Evolutionary conservation across 2,329 filamentous ascomycete species (phyloP).

Genomic region (Pseudogymnoascus sp.): DNA sequence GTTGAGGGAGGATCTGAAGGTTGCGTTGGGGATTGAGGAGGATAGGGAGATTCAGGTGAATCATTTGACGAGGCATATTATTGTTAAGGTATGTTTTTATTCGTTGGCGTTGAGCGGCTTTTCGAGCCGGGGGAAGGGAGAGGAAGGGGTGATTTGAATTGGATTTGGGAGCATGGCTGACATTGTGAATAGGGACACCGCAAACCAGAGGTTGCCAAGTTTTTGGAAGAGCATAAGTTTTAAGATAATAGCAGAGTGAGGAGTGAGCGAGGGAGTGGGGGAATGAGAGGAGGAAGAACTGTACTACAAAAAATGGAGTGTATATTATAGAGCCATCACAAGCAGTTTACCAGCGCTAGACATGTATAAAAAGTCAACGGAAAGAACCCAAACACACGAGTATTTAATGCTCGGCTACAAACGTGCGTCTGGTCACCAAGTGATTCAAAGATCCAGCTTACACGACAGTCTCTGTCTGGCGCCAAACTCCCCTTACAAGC

Average conservation of each 20-base stretch:
- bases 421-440: too few species aligned
- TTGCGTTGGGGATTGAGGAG: slow-evolving; percentile 46
- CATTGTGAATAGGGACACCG: slow-evolving; percentile 37
- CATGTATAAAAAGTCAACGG: not conserved
- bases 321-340: not conserved
- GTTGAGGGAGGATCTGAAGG: slow-evolving; percentile 55
- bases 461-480: too few species aligned
- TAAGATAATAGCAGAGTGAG: slow-evolving; percentile 13
- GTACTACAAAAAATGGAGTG: not conserved
- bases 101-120: too few species aligned
- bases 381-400: too few species aligned
- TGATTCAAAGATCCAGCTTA: too few species aligned
- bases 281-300: not conserved
- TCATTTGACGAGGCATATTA: slow-evolving; percentile 60
- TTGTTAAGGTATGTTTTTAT: slow-evolving; percentile 54
- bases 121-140: not conserved
- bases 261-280: not conserved
- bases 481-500: too few species aligned
- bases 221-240: slow-evolving; percentile 35
- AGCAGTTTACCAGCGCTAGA: not conserved
- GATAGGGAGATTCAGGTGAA: slow-evolving; percentile 40
- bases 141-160: not conserved
- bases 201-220: slow-evolving; percentile 40
- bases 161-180: slow-evolving; percentile 8
- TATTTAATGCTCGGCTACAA: too few species aligned